Percentiles rank a stretch among this genome's conserved stretches.
These are phyloP conservation scores for Coprinopsis cinerea DNA, from an alignment of 768 basidiomycete species.

Conservation along the genomic window DNA sequence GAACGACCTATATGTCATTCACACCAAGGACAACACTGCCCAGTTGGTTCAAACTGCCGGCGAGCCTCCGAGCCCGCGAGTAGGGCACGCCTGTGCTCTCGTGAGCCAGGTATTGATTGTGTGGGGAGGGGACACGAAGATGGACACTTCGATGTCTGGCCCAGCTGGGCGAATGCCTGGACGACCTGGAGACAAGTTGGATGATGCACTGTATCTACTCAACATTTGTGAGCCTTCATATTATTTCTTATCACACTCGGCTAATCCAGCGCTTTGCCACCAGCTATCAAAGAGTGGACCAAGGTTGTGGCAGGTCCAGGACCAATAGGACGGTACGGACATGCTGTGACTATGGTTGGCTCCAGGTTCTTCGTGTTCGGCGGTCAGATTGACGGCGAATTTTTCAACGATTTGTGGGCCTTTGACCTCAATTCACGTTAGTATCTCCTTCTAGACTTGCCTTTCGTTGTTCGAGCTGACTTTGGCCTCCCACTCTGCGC, in stretches of 20 bases:
- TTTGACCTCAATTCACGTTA: conserved; percentile 93
- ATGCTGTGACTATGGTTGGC: conserved; percentile 88
- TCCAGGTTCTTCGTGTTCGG: conserved; percentile 94
- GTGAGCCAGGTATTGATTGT: conserved; percentile 94
- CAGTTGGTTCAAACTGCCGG: conserved; percentile 83
- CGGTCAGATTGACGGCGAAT: conserved; percentile 92
- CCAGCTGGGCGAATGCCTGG: conserved; percentile 25
- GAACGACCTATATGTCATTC: conserved; percentile 93
- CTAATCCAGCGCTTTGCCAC: conserved; percentile 5
- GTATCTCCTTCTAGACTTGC: conserved; percentile 22
- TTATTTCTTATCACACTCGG: conserved; percentile 4
- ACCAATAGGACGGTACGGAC: conserved; percentile 90
- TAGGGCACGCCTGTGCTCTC: conserved; percentile 95
- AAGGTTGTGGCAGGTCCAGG: conserved; percentile 72
- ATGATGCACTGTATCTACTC: conserved; percentile 88
- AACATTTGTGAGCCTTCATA: conserved; percentile 72
- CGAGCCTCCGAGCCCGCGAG: conserved; percentile 80
- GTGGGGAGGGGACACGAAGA: conserved; percentile 98
- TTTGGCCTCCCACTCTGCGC: background rate
- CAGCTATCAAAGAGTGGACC: conserved; percentile 95
- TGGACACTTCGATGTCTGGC: conserved; percentile 30
- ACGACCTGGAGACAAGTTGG: conserved; percentile 69
- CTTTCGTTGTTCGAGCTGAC: conserved; percentile 1
- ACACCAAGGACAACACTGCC: conserved; percentile 71
- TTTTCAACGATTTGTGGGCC: conserved; percentile 91